These are phyloP conservation scores for Chrysosporium keratinophilum DNA, from an alignment of 2,329 filamentous ascomycete species.

Conservation along the genomic window DNA sequence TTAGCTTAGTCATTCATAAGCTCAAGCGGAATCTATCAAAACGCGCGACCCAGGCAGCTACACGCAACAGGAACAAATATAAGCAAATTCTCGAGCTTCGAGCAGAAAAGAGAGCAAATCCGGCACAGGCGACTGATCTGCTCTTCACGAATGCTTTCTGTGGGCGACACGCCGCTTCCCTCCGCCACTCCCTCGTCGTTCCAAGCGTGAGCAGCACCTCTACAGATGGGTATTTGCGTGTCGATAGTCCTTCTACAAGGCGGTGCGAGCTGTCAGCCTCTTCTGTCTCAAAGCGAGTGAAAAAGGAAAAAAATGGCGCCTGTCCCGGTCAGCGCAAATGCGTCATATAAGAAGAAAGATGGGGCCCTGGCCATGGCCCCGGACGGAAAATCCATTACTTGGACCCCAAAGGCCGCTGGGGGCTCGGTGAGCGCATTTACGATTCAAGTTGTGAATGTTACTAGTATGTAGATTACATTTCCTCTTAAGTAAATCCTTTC, in stretches of 20 bases:
- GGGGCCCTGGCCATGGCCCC: slow-evolving; percentile 65
- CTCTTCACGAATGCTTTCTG: neutral
- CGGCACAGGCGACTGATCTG: neutral
- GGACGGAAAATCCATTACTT: slow-evolving; percentile 65
- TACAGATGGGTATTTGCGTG: slow-evolving; percentile 11
- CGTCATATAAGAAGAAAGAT: slow-evolving; percentile 92
- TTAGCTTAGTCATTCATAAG: no score
- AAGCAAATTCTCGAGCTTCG: no score
- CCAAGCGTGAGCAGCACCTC: neutral
- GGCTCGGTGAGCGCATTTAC: slow-evolving; percentile 54
- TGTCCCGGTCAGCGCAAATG: slow-evolving; percentile 32
- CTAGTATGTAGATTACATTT: slow-evolving; percentile 51
- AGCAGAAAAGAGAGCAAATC: no score
- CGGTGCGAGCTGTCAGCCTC: neutral
- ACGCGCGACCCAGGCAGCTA: no score
- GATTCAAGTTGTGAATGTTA: slow-evolving; percentile 64
- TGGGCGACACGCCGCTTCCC: no score
- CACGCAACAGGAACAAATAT: no score
- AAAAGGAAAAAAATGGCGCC: slow-evolving; percentile 12
- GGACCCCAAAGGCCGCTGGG: slow-evolving; percentile 56
- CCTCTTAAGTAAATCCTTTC: neutral
- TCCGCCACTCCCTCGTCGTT: neutral
- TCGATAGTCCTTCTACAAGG: slow-evolving; percentile 3
- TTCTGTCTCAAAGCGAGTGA: neutral
- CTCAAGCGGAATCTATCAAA: no score